These are phyloP conservation scores for Aureobasidium vineae DNA, from an alignment of 2,329 filamentous ascomycete species.

Conservation along the genomic window DNA sequence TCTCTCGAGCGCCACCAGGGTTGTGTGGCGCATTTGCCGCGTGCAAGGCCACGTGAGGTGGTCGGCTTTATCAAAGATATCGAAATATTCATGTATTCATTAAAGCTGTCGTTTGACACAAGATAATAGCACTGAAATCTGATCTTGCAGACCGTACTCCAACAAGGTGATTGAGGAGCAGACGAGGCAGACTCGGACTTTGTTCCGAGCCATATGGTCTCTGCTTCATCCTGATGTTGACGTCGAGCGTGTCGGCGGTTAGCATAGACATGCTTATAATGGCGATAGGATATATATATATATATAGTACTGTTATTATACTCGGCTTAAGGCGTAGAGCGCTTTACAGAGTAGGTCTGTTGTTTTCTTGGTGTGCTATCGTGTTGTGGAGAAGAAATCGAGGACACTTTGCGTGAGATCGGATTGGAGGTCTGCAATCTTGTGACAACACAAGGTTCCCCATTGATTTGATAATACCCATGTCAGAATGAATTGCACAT, in stretches of 20 bases:
- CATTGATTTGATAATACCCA: not conserved
- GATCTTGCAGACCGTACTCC: not conserved
- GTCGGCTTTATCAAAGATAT: not conserved
- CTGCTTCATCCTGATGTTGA: not conserved
- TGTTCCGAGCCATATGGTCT: not conserved
- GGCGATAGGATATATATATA: not conserved
- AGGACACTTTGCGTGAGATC: too few species aligned
- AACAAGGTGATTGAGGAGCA: not conserved
- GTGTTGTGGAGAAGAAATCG: too few species aligned
- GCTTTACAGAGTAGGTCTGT: too few species aligned
- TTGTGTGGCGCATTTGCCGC: not conserved
- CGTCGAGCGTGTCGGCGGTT: not conserved
- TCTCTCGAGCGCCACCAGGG: not conserved
- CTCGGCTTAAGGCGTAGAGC: too few species aligned
- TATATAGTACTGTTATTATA: too few species aligned
- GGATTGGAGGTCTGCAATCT: too few species aligned
- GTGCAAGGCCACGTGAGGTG: conserved; percentile 3
- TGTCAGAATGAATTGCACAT: not conserved
- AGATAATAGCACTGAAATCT: not conserved
- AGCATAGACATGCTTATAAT: not conserved
- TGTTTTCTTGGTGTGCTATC: too few species aligned
- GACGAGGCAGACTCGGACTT: not conserved
- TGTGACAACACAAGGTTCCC: not conserved
- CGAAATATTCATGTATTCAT: not conserved
- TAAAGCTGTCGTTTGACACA: not conserved